Base-by-base conservation (phyloP, 73 alveolate species). In the Breviolum minutum region DNA sequence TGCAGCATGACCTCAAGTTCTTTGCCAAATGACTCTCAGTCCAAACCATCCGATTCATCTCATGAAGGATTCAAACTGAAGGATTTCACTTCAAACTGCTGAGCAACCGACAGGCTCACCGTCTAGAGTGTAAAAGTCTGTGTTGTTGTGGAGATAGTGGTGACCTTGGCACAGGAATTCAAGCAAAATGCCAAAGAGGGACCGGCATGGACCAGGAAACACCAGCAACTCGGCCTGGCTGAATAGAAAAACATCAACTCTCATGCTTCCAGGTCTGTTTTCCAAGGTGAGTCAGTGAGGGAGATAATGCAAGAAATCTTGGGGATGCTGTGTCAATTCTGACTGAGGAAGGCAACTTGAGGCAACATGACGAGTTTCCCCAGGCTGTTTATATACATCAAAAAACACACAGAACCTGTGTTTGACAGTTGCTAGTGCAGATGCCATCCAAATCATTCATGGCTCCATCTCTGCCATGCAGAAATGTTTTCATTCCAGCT, bases 131-230 rank as follows among this genome's bases (percentile, higher is more conserved):
- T 94, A 94, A 93, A 94, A 94, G 84, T 94, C 99, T 16, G 93
- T 94, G 94, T 94, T 94, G 99, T 94, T 99, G 91, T 99, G 99
- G 76, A 98, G 99, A 86, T 99, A 99, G 27, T 99, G 96, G 96
- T 92, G 97, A 63, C 97, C 97, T 92, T 27, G 81, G 94, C 30
- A 60, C 54, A 40, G 54, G 54, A 40, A 40, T 40, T 40, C 54
- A 40, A 40, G 54, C 54, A 0, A 0, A 40, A 40, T 40, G 54
- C 54, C 54, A 0, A 40, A 40, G 54, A 40, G 54, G 54, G 54
- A 40, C 54, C 54, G 3, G 54, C 54, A 40, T 40, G 54, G 3
- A 40, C 54, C 54, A 40, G 54, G 5, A 40, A 40, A 40, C 54
- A 40, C 54, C 54, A 40, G 54, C 54, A 40, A 40, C 3, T 40